Evolutionary conservation across 768 basidiomycete species (phyloP), one percentile per base, ranked within the genome.

Genomic region (Boletales sp.): DNA sequence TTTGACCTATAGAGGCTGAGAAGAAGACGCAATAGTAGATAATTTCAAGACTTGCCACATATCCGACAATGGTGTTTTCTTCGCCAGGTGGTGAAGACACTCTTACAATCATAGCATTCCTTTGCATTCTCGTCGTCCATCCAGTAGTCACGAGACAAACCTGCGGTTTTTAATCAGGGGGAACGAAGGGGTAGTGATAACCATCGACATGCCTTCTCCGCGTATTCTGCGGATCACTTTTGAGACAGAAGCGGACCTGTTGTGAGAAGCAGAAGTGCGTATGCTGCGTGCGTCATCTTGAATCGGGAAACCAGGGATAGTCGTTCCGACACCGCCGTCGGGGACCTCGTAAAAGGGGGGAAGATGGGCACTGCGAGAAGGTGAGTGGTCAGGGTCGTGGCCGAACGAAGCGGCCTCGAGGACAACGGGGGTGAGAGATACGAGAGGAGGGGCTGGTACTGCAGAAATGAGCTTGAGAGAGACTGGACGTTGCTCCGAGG

Each of bases 51-150:
- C 79, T 48, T 62, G 87, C 93, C 93, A 63, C 97, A 98, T 67
- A 98, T 93, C 12, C 97, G 83, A 70, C 97, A 99, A 65, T 99
- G 97, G 61, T 99, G 97, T 67, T 94, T 97, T 55, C 97, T 74
- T 45, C 94, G 73, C 91, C 92, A 97, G 2, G 94, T 81, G 0
- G 92, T 91, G 70, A 99, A 99, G 43, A 89, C 77, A 56, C 89
- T 90, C 68, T 92, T 91, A 73, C 94, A 97, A 67, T 94, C 94
- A 64, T 92, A 95, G 62, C 94, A 95, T 61, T 97, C 93, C 64
- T 88, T 97, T 60, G 90, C 91, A 48, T 89, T 87, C 61, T 92
- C 92, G 62, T 97, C 94, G 53, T 93, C 90, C 94, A 98, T 97
- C 97, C 97, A 99, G 64, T 97, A 97, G 62, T 97, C 91, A 55